Evolutionary conservation across 768 basidiomycete species (phyloP).

Genomic region (Naematelia encephala): DNA sequence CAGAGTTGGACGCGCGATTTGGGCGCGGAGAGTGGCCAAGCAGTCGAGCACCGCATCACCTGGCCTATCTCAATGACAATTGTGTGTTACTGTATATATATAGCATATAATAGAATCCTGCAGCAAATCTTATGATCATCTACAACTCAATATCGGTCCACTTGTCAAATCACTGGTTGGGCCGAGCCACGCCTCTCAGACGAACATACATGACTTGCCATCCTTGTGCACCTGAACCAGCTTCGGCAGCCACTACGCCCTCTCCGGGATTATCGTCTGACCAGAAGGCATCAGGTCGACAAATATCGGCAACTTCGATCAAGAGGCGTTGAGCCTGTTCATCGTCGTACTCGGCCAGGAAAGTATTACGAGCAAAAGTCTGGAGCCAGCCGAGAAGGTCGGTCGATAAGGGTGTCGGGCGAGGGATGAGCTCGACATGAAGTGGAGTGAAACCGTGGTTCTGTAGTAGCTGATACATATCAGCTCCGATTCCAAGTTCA

Average conservation of each 20-base stretch:
- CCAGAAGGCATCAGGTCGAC: constrained; percentile 34
- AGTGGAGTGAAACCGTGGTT: constrained; percentile 21
- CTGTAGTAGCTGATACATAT: constrained; percentile 20
- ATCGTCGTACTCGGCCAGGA: constrained; percentile 59
- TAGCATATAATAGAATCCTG: too few relatives aligned
- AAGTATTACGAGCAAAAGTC: constrained; percentile 63
- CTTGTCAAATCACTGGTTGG: not conserved
- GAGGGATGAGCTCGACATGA: constrained; percentile 41
- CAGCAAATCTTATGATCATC: not conserved
- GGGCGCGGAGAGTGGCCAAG: constrained; percentile 49
- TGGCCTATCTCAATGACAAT: too few relatives aligned
- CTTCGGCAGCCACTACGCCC: constrained; percentile 11
- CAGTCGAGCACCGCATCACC: constrained; percentile 3
- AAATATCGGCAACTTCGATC: constrained; percentile 57
- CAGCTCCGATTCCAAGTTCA: too few relatives aligned
- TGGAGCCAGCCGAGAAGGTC: constrained; percentile 61
- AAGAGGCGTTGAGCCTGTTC: constrained; percentile 62
- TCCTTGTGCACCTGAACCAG: constrained; percentile 45
- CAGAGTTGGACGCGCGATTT: constrained; percentile 71
- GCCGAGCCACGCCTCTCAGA: constrained; percentile 60
- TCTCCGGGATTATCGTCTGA: constrained; percentile 23
- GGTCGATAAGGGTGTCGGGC: constrained; percentile 49
- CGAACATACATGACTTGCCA: constrained; percentile 70
- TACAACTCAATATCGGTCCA: too few relatives aligned
- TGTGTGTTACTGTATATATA: too few relatives aligned